Evolutionary conservation across 2,329 filamentous ascomycete genomes (phyloP), one percentile per base, ranked within the genome.

Genomic region (Apiospora malaysiana): DNA sequence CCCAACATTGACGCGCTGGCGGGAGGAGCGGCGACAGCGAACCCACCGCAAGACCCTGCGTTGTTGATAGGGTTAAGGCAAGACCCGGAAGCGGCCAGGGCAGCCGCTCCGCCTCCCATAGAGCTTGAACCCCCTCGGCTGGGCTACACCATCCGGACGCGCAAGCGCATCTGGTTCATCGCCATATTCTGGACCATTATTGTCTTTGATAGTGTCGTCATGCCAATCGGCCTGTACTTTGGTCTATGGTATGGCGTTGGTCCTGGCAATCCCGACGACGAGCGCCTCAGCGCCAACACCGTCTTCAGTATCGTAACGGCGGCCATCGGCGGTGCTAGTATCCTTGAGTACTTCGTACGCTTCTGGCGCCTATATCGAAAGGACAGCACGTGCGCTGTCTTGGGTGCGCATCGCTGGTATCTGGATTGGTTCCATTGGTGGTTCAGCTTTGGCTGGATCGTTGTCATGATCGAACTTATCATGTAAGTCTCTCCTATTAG

Each of bases 161-260:
- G 88, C 63, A 63, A 63, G 56, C 65, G 65, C 14, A 88, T 88
- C 75, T 85, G 84, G 79, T 82, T 84, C 59, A 89, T 90, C 72
- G 81, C 84, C 65, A 80, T 88, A 72, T 91, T 91, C 81, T 91
- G 89, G 89, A 81, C 81, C 0, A 78, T 91, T 46, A 88, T 90
- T 70, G 77, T 90, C 21, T 76, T 90, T 70, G 89, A 91, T 79
- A 87, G 85, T 68, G 81, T 89, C 70, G 85, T 82, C 71, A 87
- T 89, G 79, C 89, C 89, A 27, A 83, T 91, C 71, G 84, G 83
- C 4, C 81, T 91, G 4, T 91, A 90, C 79, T 91, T 88, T 82
- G 83, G 85, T 66, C 81, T 91, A 51, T 89, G 87, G 86, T 90
- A 90, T 73, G 83, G 82, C 72, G 65, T 68, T 47, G 71, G 71